Percentiles rank a stretch among this genome's conserved stretches.
phyloP scores from a whole-genome alignment of 2,329 filamentous ascomycete genomes.

The Annulohypoxylon truncatum region DNA sequence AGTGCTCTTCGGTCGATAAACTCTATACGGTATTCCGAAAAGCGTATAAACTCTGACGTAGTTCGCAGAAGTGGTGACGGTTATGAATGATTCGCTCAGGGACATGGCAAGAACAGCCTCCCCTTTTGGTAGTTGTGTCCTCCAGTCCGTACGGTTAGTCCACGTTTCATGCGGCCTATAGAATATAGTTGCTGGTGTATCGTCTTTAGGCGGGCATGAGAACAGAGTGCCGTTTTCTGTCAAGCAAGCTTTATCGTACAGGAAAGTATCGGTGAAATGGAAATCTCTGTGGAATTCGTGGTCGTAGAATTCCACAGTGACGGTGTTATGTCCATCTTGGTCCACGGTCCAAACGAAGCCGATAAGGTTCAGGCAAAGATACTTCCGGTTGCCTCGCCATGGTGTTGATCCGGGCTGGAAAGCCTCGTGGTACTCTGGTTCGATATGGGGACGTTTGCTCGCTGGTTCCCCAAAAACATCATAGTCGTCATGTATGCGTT shows the following conservation, averaged over 20 bases:
- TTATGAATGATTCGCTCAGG: constrained; percentile 89
- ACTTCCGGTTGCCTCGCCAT: constrained; percentile 93
- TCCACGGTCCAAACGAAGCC: constrained; percentile 98
- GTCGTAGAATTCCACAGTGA: constrained; percentile 98
- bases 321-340: constrained; percentile 91
- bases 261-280: constrained; percentile 95
- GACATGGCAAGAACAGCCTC: constrained; percentile 90
- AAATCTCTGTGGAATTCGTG: constrained; percentile 92
- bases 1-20: constrained; percentile 91
- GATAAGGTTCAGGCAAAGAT: constrained; percentile 91
- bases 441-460: constrained; percentile 63
- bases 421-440: constrained; percentile 80
- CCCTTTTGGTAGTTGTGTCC: constrained; percentile 85
- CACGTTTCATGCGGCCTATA: constrained; percentile 97
- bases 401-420: constrained; percentile 96
- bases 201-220: constrained; percentile 77
- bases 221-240: constrained; percentile 88
- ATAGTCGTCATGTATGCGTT: constrained; percentile 63
- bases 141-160: constrained; percentile 92
- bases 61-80: constrained; percentile 85
- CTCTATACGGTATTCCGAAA: constrained; percentile 87
- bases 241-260: constrained; percentile 96
- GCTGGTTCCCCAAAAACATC: constrained; percentile 60
- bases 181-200: constrained; percentile 82
- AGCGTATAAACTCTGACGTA: constrained; percentile 94